Percentiles rank a stretch among this genome's conserved stretches.
These are phyloP conservation scores for Grammothele lineata DNA, from an alignment of 768 basidiomycete species.

Conservation along the genomic window DNA sequence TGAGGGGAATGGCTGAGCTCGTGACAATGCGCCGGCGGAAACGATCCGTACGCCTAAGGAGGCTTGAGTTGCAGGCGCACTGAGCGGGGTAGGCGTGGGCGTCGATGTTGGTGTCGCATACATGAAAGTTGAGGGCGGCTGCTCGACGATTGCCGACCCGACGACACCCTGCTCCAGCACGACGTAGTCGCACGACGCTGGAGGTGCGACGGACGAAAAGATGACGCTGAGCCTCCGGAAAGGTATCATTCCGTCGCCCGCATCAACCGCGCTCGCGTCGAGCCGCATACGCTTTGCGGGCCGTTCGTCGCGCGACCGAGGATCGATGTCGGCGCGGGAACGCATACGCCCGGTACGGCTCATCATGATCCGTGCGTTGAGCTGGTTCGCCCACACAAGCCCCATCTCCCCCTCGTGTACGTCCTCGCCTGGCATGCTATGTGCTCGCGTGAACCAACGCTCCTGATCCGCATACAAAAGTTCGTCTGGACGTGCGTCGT, in stretches of 20 bases:
- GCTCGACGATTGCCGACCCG: conserved; percentile 10
- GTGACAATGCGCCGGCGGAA: too few species aligned
- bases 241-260: conserved; percentile 36
- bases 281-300: conserved; percentile 27
- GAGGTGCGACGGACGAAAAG: conserved; percentile 61
- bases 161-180: conserved; percentile 59
- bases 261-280: conserved; percentile 8
- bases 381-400: conserved; percentile 90
- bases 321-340: conserved; percentile 37
- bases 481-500: conserved; percentile 27
- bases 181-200: conserved; percentile 70
- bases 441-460: conserved; percentile 69
- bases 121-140: conserved; percentile 5
- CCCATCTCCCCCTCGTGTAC: conserved; percentile 82
- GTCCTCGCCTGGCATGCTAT: conserved; percentile 52
- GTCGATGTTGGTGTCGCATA: neutral
- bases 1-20: too few species aligned
- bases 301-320: conserved; percentile 13
- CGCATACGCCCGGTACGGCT: conserved; percentile 69
- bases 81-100: neutral
- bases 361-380: conserved; percentile 83
- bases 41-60: too few species aligned
- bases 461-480: conserved; percentile 70
- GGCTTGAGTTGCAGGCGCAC: neutral
- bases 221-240: conserved; percentile 73